Evolutionary conservation across 2,329 filamentous ascomycete species (phyloP).

Genomic region (Harringtonia aguacate): DNA sequence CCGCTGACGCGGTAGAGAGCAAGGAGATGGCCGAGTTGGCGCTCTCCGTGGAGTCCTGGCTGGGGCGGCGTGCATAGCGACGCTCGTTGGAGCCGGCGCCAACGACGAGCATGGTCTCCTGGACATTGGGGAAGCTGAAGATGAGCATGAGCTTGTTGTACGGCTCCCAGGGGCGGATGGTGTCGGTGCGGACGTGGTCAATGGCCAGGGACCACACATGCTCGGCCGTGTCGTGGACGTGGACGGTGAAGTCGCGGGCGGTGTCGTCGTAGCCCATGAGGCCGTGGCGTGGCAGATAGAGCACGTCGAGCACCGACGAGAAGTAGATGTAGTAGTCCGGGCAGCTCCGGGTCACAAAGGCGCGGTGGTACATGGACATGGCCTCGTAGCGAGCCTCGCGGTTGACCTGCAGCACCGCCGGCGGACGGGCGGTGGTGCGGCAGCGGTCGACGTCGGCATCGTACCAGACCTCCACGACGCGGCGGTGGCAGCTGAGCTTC

Average conservation of each 20-base stretch:
- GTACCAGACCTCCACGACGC: constrained; percentile 30
- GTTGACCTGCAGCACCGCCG: constrained; percentile 28
- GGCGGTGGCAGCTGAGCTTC: constrained; percentile 23
- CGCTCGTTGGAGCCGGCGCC: constrained; percentile 5
- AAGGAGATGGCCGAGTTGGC: not conserved
- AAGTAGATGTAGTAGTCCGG: constrained; percentile 23
- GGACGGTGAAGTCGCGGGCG: constrained; percentile 27
- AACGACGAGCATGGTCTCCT: constrained; percentile 27
- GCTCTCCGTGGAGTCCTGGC: constrained; percentile 8
- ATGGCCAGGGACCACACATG: constrained; percentile 28
- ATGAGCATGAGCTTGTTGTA: constrained; percentile 38
- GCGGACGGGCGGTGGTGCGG: constrained; percentile 24
- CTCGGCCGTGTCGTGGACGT: constrained; percentile 23
- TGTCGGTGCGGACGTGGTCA: constrained; percentile 31
- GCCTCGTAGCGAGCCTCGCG: constrained; percentile 31
- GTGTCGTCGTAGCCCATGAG: constrained; percentile 29
- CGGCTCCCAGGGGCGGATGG: constrained; percentile 37
- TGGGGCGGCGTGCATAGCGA: constrained; percentile 4
- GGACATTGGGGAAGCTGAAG: constrained; percentile 26
- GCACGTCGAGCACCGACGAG: constrained; percentile 22
- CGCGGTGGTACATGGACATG: constrained; percentile 22
- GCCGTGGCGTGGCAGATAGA: constrained; percentile 27
- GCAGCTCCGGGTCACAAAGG: constrained; percentile 22
- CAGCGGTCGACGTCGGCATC: constrained; percentile 23
- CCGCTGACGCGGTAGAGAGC: not conserved